Evolutionary conservation across 257 asterid species (phyloP), one percentile per base, ranked within the genome.

Genomic region (Gentiana macrophylla): DNA sequence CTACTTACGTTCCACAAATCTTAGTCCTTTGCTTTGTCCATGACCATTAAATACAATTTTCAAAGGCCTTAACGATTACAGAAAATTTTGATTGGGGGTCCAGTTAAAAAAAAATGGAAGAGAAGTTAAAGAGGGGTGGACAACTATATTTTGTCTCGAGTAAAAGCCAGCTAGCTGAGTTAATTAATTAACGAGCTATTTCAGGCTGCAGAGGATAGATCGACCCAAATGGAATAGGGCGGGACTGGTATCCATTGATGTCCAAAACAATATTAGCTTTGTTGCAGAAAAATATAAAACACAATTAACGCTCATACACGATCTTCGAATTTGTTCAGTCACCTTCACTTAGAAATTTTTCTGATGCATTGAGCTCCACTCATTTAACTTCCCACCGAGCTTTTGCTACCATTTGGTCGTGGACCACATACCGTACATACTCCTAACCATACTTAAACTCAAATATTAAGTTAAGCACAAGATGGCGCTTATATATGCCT

Each of bases 361-460:
- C 24, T 15, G 63, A 65, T 32, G 70, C 64, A 35, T 65, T 65
- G 7, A 65, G 60, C 64, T 65, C 70, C 70, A 65, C 45, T 52
- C 57, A 64, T 65, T 65, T 64, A 5, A 45, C 70, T 49, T 65
- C 70, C 70, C 70, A 65, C 50, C 63, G 38, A 24, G 63, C 71
- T 57, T 67, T 61, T 10, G 71, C 74, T 61, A 64, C 67, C 46
- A 50, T 72, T 61, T 56, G 76, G 36, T 70, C 77, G 33, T 70
- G 72, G 62, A 64, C 53, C 13, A 50, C 35, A 54, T 15, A 15
- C 24, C 8, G 69, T 55, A 57, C 72, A 65, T 70, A 74, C 24
- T 70, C 80, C 80, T 70, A 36, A 58, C 53, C 50, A 60, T 46
- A 0, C 5, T 0, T 0, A 10, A 44, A 52, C 56, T 32, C 32